Percentiles rank a stretch among this genome's conserved stretches.
phyloP scores from a whole-genome alignment of 441 rosid species.

The Francoa sonchifolia region DNA sequence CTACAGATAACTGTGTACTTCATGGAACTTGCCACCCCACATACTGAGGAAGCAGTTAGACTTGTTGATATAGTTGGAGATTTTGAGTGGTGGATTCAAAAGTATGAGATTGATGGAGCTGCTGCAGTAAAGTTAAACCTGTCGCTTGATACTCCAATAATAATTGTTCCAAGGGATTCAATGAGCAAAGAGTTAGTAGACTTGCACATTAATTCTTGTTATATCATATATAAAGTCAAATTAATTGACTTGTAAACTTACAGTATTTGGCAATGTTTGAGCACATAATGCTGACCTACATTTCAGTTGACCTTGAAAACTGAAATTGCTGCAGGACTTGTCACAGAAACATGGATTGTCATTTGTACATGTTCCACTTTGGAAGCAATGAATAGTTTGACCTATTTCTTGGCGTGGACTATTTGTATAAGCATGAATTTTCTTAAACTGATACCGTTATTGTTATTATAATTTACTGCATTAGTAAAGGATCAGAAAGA shows the following conservation, averaged over 20 bases:
- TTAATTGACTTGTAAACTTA: slow-evolving; percentile 7
- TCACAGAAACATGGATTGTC: too few relatives aligned
- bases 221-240: not conserved
- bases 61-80: slow-evolving; percentile 98
- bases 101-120: slow-evolving; percentile 95
- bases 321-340: not conserved
- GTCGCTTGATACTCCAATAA: slow-evolving; percentile 84
- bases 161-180: slow-evolving; percentile 84
- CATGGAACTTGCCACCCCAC: slow-evolving; percentile 95
- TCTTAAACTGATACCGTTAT: too few relatives aligned
- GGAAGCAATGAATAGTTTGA: too few relatives aligned
- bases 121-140: slow-evolving; percentile 89
- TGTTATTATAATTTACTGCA: too few relatives aligned
- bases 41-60: slow-evolving; percentile 87
- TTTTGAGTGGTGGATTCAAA: slow-evolving; percentile 94
- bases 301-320: slow-evolving; percentile 6
- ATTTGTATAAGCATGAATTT: not conserved
- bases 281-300: too few relatives aligned
- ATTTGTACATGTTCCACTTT: too few relatives aligned
- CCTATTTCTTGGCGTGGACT: not conserved
- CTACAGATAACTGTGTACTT: slow-evolving; percentile 82
- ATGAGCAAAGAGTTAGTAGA: slow-evolving; percentile 76
- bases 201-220: slow-evolving; percentile 11
- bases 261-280: slow-evolving; percentile 1
- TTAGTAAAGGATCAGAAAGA: too few relatives aligned